Evolutionary conservation across 75 land plant species (phyloP).

Genomic region (Gnetum montanum): DNA sequence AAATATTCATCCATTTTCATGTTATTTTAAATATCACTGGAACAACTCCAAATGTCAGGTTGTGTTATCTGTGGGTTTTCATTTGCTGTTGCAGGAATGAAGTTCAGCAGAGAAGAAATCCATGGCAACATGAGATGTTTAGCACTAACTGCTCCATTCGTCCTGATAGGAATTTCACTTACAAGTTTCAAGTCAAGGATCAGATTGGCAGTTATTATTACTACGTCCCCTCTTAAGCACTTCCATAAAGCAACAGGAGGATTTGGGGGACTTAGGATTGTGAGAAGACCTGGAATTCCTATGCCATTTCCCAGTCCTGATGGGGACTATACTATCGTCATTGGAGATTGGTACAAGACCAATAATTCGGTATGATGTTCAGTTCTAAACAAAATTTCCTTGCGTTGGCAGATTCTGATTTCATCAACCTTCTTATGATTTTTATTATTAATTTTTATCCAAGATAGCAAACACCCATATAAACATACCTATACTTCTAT

Average conservation of each 20-base stretch:
- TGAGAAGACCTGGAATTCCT: constrained; percentile 40
- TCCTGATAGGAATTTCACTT: constrained; percentile 50
- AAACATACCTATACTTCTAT: no score
- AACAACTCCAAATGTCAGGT: no score
- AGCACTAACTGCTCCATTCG: constrained; percentile 65
- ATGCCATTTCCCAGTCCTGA: constrained; percentile 53
- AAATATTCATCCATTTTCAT: no score
- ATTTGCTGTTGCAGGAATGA: no score
- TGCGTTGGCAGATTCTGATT: no score
- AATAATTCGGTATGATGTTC: constrained; percentile 33
- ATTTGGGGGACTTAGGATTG: constrained; percentile 44
- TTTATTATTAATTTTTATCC: no score
- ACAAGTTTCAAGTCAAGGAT: constrained; percentile 54
- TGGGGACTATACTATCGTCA: constrained; percentile 39
- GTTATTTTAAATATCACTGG: not conserved
- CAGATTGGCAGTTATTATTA: constrained; percentile 69
- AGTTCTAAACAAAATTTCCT: no score
- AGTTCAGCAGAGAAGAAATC: constrained; percentile 44
- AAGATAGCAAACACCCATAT: no score
- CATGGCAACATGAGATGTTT: constrained; percentile 50
- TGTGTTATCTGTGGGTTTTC: no score
- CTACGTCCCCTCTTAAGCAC: constrained; percentile 39
- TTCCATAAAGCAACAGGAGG: constrained; percentile 67
- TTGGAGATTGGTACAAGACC: constrained; percentile 60
- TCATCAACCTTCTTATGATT: no score